Evolutionary conservation across 2,329 filamentous ascomycete species (phyloP).

Genomic region (Cryphonectria carpinicola): DNA sequence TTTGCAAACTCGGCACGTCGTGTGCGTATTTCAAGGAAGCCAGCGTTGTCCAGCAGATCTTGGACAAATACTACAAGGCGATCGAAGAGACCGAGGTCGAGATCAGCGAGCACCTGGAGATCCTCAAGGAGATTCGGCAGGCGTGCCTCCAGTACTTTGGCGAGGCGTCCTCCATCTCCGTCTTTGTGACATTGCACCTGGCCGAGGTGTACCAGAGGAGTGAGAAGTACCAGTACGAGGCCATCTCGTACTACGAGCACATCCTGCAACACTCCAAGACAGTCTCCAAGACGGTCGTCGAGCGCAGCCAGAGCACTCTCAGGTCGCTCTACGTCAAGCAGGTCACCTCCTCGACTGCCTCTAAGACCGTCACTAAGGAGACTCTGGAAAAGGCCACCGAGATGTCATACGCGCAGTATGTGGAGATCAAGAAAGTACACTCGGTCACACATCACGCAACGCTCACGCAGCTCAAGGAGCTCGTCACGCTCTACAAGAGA

Average conservation of each 20-base stretch:
- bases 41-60: background rate
- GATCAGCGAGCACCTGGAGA: conserved; percentile 2
- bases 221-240: conserved; percentile 13
- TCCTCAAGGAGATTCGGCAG: conserved; percentile 11
- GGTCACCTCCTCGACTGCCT: background rate
- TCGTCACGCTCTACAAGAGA: conserved; percentile 5
- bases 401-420: conserved; percentile 4
- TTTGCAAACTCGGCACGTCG: conserved; percentile 6
- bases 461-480: conserved; percentile 7
- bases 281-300: conserved; percentile 2
- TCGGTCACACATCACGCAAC: conserved; percentile 10
- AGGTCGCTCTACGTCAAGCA: conserved; percentile 8
- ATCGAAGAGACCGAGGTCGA: conserved; percentile 13
- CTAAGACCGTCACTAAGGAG: conserved; percentile 8
- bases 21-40: background rate
- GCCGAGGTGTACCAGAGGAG: conserved; percentile 10
- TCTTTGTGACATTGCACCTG: conserved; percentile 7
- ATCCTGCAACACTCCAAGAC: conserved; percentile 8
- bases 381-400: conserved; percentile 5
- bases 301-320: conserved; percentile 8
- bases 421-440: conserved; percentile 1
- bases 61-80: conserved; percentile 8
- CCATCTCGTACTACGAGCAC: conserved; percentile 9
- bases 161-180: background rate
- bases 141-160: conserved; percentile 10